phyloP scores from a whole-genome alignment of 2,329 filamentous ascomycete genomes.

The Claviceps citrina region DNA sequence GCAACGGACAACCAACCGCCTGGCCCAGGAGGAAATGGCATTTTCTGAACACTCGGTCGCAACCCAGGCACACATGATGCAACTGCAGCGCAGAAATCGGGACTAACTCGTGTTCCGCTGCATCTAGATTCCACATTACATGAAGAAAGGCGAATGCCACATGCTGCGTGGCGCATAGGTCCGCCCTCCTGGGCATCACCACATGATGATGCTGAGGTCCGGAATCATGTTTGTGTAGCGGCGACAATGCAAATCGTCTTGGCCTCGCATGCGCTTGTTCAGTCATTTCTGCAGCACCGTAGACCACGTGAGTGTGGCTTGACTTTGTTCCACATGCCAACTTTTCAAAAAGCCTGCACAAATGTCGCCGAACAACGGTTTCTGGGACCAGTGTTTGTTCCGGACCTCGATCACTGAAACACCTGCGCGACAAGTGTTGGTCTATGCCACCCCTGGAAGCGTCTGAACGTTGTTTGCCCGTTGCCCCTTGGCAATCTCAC shows the following conservation, averaged over 20 bases:
- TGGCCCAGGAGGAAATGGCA: slow-evolving; percentile 14
- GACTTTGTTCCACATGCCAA: too few species aligned
- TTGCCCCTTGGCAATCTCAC: too few species aligned
- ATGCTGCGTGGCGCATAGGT: too few species aligned
- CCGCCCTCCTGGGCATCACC: too few species aligned
- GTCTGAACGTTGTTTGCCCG: too few species aligned
- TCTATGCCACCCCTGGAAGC: too few species aligned
- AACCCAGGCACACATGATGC: neutral
- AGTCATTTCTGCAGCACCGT: neutral
- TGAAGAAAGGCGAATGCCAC: neutral
- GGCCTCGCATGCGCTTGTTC: neutral
- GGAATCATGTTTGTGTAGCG: neutral
- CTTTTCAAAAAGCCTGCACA: neutral
- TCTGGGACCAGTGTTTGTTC: too few species aligned
- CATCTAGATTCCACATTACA: neutral
- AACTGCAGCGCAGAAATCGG: neutral
- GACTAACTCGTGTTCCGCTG: neutral
- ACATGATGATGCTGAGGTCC: neutral
- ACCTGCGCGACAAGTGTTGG: too few species aligned
- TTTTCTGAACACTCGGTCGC: slow-evolving; percentile 6
- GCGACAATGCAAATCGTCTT: neutral
- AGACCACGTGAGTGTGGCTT: neutral
- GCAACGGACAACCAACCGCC: slow-evolving; percentile 13
- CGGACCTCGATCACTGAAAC: too few species aligned
- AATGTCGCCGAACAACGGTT: too few species aligned